Base-by-base conservation (phyloP, 1,284 basidiomycete genomes). In the Pholiota adiposa region DNA sequence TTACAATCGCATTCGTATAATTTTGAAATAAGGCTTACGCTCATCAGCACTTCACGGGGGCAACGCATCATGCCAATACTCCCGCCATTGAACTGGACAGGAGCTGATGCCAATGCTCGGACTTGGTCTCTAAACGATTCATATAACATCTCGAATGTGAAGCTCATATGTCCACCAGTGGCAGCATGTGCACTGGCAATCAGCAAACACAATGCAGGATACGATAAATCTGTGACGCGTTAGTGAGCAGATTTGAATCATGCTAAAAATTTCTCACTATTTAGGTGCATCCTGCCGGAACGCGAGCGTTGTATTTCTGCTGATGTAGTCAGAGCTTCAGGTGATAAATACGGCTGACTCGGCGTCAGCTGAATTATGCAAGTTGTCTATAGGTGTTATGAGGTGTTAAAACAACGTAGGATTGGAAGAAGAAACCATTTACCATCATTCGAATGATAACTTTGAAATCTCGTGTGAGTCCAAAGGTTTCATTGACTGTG, bases 61-160 rank as follows among this genome's bases (percentile, higher is more conserved):
- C 88, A 89, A 27, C 79, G 79, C 25, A 86, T 76, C 89, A 92
- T 92, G 2, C 90, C 89, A 56, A 93, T 88, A 53, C 85, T 84
- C 2, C 85, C 86, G 2, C 90, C 89, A 55, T 85, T 84, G 29
- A 91, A 70, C 58, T 88, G 85, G n/a, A 92, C 83, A 1, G 90
- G 90, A 0, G 90, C 89, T 14, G 87, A 83, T 16, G 79, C 78
- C 3, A 89, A 89, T 18, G 84, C 79, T 23, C 87, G 85, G 18
- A 90, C 79, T 72, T 92, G 89, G 59, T 83, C 82, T 31, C 82
- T 80, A 70, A 92, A 90, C 18, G 78, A 76, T 50, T 90, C 87
- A 62, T 87, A 77, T 3, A 94, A 78, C 87, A 92, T 90, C 70
- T 92, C 91, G 69, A 93, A 94, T 2, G 87, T 93, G 69, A 92